phyloP scores from a whole-genome alignment of 2,329 filamentous ascomycete species.

The Pyricularia sp. region DNA sequence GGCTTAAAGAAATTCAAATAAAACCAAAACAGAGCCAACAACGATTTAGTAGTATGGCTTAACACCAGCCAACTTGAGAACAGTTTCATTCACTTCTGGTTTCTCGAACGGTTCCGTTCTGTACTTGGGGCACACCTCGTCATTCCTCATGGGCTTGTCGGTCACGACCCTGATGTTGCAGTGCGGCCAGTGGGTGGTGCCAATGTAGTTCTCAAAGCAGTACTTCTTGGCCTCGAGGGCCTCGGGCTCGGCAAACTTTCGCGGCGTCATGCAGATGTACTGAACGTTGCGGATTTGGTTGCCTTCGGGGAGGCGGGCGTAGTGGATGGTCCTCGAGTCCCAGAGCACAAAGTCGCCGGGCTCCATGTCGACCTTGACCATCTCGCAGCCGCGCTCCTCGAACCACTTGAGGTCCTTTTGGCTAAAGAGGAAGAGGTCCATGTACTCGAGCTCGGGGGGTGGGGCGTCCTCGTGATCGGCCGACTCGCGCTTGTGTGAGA shows the following conservation, averaged over 20 bases:
- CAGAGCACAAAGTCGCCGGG: constrained; percentile 33
- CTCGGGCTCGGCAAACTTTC: constrained; percentile 22
- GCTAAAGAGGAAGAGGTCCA: constrained; percentile 31
- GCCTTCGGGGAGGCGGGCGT: constrained; percentile 14
- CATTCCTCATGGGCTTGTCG: constrained; percentile 24
- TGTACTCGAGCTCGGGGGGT: constrained; percentile 13
- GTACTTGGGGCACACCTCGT: constrained; percentile 24
- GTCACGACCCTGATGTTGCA: constrained; percentile 24
- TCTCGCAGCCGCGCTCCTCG: constrained; percentile 24
- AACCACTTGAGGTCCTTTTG: constrained; percentile 33
- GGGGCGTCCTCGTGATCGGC: constrained; percentile 19
- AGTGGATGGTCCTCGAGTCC: constrained; percentile 38
- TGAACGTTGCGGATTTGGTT: constrained; percentile 24
- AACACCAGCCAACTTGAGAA: constrained; percentile 19
- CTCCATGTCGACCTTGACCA: constrained; percentile 28
- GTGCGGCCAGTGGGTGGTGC: constrained; percentile 29
- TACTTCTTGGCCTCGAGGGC: constrained; percentile 22
- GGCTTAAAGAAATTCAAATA: background rate
- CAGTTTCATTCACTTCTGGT: constrained; percentile 21
- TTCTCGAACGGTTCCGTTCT: constrained; percentile 27
- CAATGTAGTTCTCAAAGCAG: constrained; percentile 21
- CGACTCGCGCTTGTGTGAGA: constrained; percentile 22
- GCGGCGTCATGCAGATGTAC: constrained; percentile 27
- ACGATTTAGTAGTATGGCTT: background rate
- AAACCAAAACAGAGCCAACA: background rate